Evolutionary conservation across 169 alveolate species (phyloP).

Genomic region (Eimeria zaria): DNA sequence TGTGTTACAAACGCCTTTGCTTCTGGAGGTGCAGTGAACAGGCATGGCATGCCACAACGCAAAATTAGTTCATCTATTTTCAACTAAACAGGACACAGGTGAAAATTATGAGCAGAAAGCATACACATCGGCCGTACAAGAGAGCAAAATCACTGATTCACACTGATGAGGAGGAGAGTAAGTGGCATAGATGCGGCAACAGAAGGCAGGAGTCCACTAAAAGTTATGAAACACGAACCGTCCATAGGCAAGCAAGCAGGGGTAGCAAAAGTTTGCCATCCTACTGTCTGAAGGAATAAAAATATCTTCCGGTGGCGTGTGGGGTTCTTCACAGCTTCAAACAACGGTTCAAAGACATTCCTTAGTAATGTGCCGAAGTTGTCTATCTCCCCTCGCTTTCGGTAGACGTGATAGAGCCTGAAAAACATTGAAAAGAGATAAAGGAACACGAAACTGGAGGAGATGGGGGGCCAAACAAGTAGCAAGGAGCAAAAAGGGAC

Average conservation of each 20-base stretch:
- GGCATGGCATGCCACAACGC: not conserved
- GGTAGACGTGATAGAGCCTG: conserved; percentile 91
- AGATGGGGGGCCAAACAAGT: not conserved
- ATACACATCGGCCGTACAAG: not conserved
- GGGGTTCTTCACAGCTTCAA: conserved; percentile 93
- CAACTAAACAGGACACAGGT: not conserved
- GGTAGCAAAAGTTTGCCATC: not conserved
- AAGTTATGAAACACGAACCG: not conserved
- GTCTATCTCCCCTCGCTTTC: conserved; percentile 87
- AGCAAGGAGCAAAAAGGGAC: not conserved
- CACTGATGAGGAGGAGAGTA: not conserved
- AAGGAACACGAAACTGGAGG: not conserved
- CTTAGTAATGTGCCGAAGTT: conserved; percentile 92
- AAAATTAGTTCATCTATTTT: not conserved
- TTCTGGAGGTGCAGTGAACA: not conserved
- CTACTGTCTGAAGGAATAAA: conserved; percentile 84
- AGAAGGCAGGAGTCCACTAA: not conserved
- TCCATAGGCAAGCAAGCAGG: not conserved
- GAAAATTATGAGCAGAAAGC: not conserved
- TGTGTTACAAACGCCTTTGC: not conserved
- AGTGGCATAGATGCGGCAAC: not conserved
- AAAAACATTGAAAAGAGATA: not conserved
- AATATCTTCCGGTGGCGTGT: conserved; percentile 89
- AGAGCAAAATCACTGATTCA: not conserved
- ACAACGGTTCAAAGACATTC: conserved; percentile 91